A percentile compares a stretch with the other conserved stretches of the same genome.
phyloP scores from a whole-genome alignment of 345 rosid genomes.

The Sonneratia caseolaris region DNA sequence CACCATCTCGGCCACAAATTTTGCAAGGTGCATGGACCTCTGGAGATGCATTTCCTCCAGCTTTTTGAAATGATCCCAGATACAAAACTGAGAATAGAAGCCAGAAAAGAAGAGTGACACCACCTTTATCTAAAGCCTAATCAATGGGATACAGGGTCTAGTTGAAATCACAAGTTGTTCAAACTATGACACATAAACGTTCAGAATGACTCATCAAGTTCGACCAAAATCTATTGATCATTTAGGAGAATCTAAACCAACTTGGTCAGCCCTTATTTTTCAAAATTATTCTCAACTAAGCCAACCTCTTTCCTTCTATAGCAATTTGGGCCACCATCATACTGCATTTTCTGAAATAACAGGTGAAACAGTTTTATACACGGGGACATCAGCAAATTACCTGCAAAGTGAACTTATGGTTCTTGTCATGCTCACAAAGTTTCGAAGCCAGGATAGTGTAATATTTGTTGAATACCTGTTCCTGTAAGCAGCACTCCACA shows the following conservation, averaged over 20 bases:
- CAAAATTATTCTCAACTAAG: background rate
- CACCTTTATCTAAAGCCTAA: background rate
- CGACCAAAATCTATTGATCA: background rate
- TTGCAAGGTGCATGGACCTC: constrained; percentile 85
- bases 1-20: constrained; percentile 74
- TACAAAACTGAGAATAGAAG: constrained; percentile 46
- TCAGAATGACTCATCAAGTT: background rate
- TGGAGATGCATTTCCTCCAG: constrained; percentile 56
- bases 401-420: constrained; percentile 84
- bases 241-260: background rate
- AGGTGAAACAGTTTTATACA: background rate
- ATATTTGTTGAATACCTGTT: constrained; percentile 77
- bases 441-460: constrained; percentile 67
- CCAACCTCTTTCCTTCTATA: background rate
- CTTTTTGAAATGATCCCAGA: constrained; percentile 88
- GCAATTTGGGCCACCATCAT: background rate
- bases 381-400: constrained; percentile 13
- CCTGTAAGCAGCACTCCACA: constrained; percentile 81
- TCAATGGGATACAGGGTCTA: background rate
- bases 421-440: constrained; percentile 78
- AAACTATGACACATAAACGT: background rate
- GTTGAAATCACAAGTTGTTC: background rate
- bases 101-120: background rate
- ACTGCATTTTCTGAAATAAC: background rate
- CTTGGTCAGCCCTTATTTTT: background rate